Percentiles rank a stretch among this genome's conserved stretches.
Conservation (phyloP, 345 rosid species). For the Conringia planisiliqua region DNA sequence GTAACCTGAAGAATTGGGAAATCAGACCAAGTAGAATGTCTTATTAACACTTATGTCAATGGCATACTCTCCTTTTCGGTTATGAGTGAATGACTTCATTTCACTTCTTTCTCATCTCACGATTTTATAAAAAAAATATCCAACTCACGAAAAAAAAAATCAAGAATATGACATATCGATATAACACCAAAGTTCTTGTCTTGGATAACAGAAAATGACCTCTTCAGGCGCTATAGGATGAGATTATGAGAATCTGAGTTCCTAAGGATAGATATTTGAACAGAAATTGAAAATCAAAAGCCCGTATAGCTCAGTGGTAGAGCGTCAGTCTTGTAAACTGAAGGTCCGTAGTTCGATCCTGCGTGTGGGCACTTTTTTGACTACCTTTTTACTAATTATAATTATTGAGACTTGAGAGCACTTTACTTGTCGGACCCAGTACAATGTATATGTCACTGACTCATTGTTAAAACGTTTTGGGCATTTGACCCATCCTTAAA, state of each 20-base stretch:
- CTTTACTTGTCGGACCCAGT: neutral
- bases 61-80: neutral
- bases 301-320: slow-evolving; percentile 93
- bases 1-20: neutral
- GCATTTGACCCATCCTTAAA: too few species aligned
- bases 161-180: neutral
- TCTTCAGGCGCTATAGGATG: neutral
- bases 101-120: neutral
- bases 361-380: slow-evolving; percentile 54
- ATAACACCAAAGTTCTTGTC: neutral
- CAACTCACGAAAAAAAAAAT: neutral
- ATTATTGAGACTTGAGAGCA: neutral
- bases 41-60: neutral
- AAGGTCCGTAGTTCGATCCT: slow-evolving; percentile 82
- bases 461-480: neutral
- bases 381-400: neutral
- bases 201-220: neutral
- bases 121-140: neutral
- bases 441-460: neutral
- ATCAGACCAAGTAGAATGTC: neutral
- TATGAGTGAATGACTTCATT: neutral
- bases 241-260: neutral
- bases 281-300: neutral
- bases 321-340: slow-evolving; percentile 89
- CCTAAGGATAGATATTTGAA: too few species aligned